phyloP scores from a whole-genome alignment of 2,329 filamentous ascomycete species.

The Fusarium dlaminii region DNA sequence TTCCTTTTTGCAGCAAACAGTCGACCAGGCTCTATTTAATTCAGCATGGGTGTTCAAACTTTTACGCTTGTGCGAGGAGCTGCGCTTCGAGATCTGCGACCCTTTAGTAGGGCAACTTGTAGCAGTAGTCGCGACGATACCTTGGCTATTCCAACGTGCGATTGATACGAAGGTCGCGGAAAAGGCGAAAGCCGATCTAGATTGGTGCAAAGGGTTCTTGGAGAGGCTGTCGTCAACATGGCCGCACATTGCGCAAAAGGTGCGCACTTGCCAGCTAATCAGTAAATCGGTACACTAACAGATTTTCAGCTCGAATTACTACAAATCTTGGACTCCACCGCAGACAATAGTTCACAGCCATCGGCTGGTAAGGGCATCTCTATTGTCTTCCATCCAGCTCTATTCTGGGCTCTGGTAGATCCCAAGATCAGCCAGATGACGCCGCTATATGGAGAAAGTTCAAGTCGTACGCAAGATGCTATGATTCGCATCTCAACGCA shows the following conservation, averaged over 20 bases:
- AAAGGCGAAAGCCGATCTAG: not conserved
- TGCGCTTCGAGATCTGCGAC: not conserved
- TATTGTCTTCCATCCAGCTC: not conserved
- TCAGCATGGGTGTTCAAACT: conserved; percentile 10
- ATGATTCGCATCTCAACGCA: conserved; percentile 8
- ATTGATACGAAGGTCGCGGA: not conserved
- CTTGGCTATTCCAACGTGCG: conserved; percentile 18
- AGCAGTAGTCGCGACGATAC: conserved; percentile 13
- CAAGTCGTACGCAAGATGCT: not conserved
- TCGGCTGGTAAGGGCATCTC: not conserved
- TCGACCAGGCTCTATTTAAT: not conserved
- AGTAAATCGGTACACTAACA: not conserved
- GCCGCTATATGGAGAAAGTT: not conserved
- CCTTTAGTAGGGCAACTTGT: conserved; percentile 7
- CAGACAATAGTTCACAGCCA: not conserved
- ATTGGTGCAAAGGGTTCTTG: conserved; percentile 7
- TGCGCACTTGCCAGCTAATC: not conserved
- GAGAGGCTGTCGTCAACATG: not conserved
- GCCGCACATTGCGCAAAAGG: conserved; percentile 27
- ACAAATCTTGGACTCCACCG: not conserved
- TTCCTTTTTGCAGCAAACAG: conserved; percentile 1
- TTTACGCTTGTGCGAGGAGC: not conserved
- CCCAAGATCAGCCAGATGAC: conserved; percentile 10
- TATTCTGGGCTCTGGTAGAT: conserved; percentile 14
- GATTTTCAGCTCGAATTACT: not conserved